A percentile compares a stretch with the other conserved stretches of the same genome.
These are phyloP conservation scores for Allium fistulosum DNA, from an alignment of 106 monocot genomes.

Conservation along the genomic window DNA sequence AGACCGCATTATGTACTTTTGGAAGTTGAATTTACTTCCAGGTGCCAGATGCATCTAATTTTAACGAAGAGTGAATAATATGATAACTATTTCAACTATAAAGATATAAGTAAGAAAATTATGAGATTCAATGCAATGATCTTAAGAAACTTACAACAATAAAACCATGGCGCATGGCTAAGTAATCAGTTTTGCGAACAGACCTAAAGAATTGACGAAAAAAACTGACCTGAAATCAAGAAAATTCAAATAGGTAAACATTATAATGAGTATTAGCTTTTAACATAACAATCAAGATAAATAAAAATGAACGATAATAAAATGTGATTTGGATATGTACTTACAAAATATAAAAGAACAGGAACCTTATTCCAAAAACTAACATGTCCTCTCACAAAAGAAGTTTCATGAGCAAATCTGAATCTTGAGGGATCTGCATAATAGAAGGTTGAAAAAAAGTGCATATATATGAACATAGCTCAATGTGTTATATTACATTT, in stretches of 20 bases:
- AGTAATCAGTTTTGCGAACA: constrained; percentile 48
- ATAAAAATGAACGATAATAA: neutral
- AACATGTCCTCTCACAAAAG: constrained; percentile 41
- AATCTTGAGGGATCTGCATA: constrained; percentile 14
- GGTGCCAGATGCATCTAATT: constrained; percentile 48
- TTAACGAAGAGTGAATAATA: neutral
- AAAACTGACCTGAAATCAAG: constrained; percentile 15
- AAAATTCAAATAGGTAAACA: too few species aligned
- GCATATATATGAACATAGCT: neutral
- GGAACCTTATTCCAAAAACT: neutral
- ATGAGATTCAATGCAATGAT: neutral
- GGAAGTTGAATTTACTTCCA: constrained; percentile 55
- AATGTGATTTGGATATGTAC: too few species aligned
- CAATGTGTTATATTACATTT: neutral
- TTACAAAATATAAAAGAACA: too few species aligned
- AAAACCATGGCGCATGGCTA: constrained; percentile 48
- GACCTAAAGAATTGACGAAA: constrained; percentile 47
- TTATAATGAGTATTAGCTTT: too few species aligned
- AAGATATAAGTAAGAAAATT: too few species aligned
- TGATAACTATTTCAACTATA: too few species aligned
- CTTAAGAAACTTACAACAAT: constrained; percentile 18
- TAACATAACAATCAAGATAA: too few species aligned
- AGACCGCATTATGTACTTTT: constrained; percentile 52
- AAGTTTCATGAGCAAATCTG: constrained; percentile 34
- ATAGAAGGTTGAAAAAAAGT: neutral